A percentile compares a stretch with the other conserved stretches of the same genome.
Evolutionary conservation across 768 basidiomycete genomes (phyloP).

Genomic region (Leucocoprinus sp.): DNA sequence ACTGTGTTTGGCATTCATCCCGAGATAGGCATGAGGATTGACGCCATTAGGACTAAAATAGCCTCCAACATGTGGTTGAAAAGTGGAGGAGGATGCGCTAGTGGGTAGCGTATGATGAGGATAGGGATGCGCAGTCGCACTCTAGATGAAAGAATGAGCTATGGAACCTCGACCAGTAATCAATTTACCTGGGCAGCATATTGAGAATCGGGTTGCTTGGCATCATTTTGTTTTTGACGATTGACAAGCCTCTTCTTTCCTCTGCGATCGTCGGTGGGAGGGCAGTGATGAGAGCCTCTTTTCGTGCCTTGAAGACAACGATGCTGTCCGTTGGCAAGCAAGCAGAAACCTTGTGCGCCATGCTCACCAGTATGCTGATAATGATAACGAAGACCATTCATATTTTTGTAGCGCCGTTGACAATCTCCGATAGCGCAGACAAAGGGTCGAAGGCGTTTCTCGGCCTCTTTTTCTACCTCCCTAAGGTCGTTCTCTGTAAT

Average conservation of each 20-base stretch:
- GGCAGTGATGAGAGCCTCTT: constrained; percentile 12
- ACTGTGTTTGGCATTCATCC: too few species aligned
- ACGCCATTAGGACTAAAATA: too few species aligned
- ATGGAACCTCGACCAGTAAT: too few species aligned
- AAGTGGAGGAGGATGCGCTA: too few species aligned
- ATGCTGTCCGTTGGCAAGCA: constrained; percentile 71
- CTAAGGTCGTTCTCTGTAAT: constrained; percentile 57
- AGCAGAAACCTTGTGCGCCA: constrained; percentile 77
- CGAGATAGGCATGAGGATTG: too few species aligned
- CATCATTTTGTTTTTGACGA: too few species aligned
- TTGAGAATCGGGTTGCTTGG: too few species aligned
- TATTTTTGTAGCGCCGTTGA: constrained; percentile 90
- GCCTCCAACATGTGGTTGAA: too few species aligned
- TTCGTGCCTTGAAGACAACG: constrained; percentile 27
- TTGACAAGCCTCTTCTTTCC: constrained; percentile 12
- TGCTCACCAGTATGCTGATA: constrained; percentile 97
- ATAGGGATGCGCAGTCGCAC: too few species aligned
- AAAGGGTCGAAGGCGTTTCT: constrained; percentile 74
- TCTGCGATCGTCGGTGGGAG: constrained; percentile 5
- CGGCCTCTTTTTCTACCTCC: constrained; percentile 78
- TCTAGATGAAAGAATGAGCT: too few species aligned
- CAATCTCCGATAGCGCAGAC: constrained; percentile 87
- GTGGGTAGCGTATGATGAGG: too few species aligned
- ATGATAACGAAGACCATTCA: constrained; percentile 95
- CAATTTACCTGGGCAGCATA: too few species aligned